Evolutionary conservation across 2,329 filamentous ascomycete species (phyloP), one percentile per base, ranked within the genome.

Genomic region (Diaporthe nobilis): DNA sequence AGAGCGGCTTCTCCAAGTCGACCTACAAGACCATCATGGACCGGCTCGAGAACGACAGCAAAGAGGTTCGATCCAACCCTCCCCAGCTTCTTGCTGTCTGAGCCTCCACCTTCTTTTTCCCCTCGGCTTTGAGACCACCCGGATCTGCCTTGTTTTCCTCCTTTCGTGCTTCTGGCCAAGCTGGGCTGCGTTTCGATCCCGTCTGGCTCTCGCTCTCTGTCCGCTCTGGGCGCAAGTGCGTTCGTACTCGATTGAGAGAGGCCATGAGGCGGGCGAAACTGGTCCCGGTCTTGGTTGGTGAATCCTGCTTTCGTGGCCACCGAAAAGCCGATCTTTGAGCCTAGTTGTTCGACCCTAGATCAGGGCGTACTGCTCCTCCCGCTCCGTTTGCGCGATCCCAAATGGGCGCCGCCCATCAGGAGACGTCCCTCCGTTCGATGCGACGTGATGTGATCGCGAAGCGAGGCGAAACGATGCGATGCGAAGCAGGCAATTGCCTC

Each of bases 11-110:
- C 80, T 85, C 88, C 58, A 83, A 92, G 68, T 92, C 90, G 79
- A 97, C 94, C 2, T 97, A 92, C 85, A 90, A 91, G 80, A 93
- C 93, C 78, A 93, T 98, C 77, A 89, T 98, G 80, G 92, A 96
- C 80, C 88, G 90, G 78, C 91, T 98, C 79, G 91, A 95, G 78
- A 88, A 88, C 80, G 92, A 94, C 82, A 90, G 90, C 81, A 90
- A 92, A 83, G 91, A 97, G 92, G 95, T 97, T 85, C 89, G 85
- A 81, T 78, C 77, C 76, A 75, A 74, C 74, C 34, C 65, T 61
- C 49, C 49, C 72, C 72, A 76, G 28, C 71, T 51, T 63, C 15
- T 60, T 76, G 61, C 74, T 77, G 53, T 72, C 72, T 77, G 74
- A 76, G 51, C 58, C 74, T 73, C 78, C 77, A 71, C 73, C 74